A percentile compares a stretch with the other conserved stretches of the same genome.
Evolutionary conservation across 257 asterid species (phyloP).

Genomic region (Primulina tabacum): DNA sequence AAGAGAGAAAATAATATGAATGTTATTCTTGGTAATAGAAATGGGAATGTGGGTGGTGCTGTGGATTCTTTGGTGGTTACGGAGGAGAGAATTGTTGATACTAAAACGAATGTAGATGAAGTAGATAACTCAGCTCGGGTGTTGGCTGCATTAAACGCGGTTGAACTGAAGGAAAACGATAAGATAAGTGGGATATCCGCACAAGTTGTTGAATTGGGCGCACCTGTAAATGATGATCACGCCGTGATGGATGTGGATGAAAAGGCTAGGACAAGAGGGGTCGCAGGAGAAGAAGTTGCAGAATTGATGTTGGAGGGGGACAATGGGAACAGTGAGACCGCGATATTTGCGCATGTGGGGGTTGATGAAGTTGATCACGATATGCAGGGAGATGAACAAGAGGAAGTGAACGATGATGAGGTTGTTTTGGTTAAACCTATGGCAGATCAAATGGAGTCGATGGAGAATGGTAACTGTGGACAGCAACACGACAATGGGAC

Average conservation of each 20-base stretch:
- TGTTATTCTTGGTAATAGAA: constrained; percentile 21
- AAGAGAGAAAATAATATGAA: constrained; percentile 22
- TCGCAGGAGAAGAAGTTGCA: constrained; percentile 14
- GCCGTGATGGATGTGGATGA: constrained; percentile 55
- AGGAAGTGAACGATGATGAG: constrained; percentile 29
- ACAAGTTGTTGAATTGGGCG: constrained; percentile 13
- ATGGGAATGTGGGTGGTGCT: constrained; percentile 24
- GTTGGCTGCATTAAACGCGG: constrained; percentile 46
- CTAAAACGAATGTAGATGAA: constrained; percentile 27
- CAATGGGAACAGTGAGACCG: constrained; percentile 20
- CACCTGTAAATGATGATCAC: constrained; percentile 21
- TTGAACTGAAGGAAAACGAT: constrained; percentile 46
- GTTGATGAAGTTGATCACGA: constrained; percentile 16
- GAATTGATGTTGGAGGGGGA: constrained; percentile 24
- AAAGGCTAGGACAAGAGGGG: constrained; percentile 11
- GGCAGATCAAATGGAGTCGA: constrained; percentile 28
- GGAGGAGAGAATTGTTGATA: constrained; percentile 19
- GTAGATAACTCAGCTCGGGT: constrained; percentile 42
- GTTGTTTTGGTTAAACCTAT: constrained; percentile 20
- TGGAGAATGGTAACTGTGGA: constrained; percentile 25
- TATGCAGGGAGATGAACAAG: constrained; percentile 27
- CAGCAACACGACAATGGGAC: constrained; percentile 23
- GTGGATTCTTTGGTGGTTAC: constrained; percentile 18
- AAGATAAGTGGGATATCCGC: constrained; percentile 20
- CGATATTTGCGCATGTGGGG: constrained; percentile 25